Base-by-base conservation (phyloP, 208 protist genomes). In the Crithidia brevicula region DNA sequence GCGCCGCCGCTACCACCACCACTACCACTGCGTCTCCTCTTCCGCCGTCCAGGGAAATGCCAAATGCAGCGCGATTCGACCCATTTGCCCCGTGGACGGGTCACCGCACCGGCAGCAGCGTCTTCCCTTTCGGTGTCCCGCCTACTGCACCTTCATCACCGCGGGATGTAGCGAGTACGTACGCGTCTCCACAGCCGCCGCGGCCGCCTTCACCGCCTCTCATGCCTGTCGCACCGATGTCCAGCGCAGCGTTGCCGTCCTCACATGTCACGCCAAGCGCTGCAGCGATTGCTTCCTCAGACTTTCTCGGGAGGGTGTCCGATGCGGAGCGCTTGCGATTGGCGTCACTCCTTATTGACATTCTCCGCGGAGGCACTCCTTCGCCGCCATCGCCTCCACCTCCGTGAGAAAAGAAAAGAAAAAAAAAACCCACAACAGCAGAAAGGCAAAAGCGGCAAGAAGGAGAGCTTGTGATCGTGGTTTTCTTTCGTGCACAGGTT, bases 261-360 rank as follows among this genome's bases (percentile, higher is more conserved):
- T 33, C 18, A 2, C 8, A 49, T 15, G 4, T n/a, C 2, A 30
- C 46, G 2, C n/a, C n/a, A n/a, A n/a, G n/a, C n/a, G n/a, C n/a
- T n/a, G n/a, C n/a, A n/a, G n/a, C n/a, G n/a, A n/a, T n/a, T n/a
- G n/a, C n/a, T n/a, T n/a, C n/a, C n/a, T 7, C 22, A 3, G 36
- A 36, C 27, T 30, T 57, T 57, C 34, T 67, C 1, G 61, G 47
- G 11, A 23, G 15, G 1, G 31, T 36, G 47, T 45, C 50, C 2
- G 61, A 56, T 2, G 30, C 40, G 4, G 69, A 74, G 51, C n/a
- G 52, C 1, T 22, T 68, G 33, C 40, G 60, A 3, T 50, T 67
- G 52, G 50, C 60, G 23, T 62, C 51, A n/a, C 33, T 68, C 30
- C 22, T 67, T 30, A 33, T 67, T 15, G 69, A 67, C 53, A 57